A percentile compares a stretch with the other conserved stretches of the same genome.
Evolutionary conservation across 1,284 basidiomycete genomes (phyloP).

Genomic region (Cutaneotrichosporon sp.): DNA sequence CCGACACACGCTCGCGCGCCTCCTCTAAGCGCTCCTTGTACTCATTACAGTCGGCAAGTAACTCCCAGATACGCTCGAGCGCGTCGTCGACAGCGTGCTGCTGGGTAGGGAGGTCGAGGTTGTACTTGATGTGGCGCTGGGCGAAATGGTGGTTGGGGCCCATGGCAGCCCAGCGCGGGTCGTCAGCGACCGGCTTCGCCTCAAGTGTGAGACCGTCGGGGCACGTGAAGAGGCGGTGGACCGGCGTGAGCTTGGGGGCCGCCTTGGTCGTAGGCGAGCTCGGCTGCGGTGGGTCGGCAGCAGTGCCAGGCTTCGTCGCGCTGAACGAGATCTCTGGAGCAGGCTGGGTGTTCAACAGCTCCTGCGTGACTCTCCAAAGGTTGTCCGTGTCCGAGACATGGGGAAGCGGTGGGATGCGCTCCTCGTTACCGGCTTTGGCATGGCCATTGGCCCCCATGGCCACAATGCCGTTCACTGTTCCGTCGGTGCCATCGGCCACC

Average conservation of each 20-base stretch:
- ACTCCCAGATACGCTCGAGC: slow-evolving; percentile 51
- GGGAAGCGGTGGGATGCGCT: slow-evolving; percentile 37
- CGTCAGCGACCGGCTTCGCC: slow-evolving; percentile 37
- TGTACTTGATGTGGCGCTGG: slow-evolving; percentile 42
- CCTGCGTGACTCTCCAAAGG: slow-evolving; percentile 48
- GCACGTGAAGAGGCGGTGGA: slow-evolving; percentile 50
- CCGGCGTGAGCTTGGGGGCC: slow-evolving; percentile 35
- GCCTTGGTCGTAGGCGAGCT: slow-evolving; percentile 4
- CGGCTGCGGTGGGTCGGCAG: slow-evolving; percentile 15
- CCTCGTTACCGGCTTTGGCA: slow-evolving; percentile 8
- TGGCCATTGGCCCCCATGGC: slow-evolving; percentile 18
- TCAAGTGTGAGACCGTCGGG: slow-evolving; percentile 47
- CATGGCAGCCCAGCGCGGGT: slow-evolving; percentile 28
- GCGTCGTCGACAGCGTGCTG: slow-evolving; percentile 50
- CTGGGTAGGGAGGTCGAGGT: slow-evolving; percentile 48
- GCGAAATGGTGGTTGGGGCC: slow-evolving; percentile 23
- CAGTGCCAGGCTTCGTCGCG: slow-evolving; percentile 31
- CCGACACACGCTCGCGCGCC: slow-evolving; percentile 54
- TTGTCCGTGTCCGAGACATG: slow-evolving; percentile 49
- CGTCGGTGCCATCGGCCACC: not conserved
- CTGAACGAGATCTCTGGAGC: slow-evolving; percentile 36
- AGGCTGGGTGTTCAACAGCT: slow-evolving; percentile 29
- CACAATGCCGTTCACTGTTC: slow-evolving; percentile 11
- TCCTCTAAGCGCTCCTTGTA: slow-evolving; percentile 58
- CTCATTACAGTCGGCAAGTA: slow-evolving; percentile 56